A percentile compares a stretch with the other conserved stretches of the same genome.
These are phyloP conservation scores for Septoria petroselini DNA, from an alignment of 2,329 filamentous ascomycete species.

Conservation along the genomic window DNA sequence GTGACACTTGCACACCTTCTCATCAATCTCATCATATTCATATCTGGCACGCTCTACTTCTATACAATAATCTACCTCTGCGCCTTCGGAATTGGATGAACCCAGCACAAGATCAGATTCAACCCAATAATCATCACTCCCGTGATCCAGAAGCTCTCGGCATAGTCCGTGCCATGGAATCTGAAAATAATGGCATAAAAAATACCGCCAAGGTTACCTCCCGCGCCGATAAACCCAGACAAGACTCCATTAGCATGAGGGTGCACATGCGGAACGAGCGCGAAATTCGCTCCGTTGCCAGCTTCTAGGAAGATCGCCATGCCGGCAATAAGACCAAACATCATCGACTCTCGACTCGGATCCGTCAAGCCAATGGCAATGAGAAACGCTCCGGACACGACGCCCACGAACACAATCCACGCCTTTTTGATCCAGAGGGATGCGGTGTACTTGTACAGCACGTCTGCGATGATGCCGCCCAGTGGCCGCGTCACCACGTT, in stretches of 20 bases:
- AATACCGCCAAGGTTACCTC: conserved; percentile 80
- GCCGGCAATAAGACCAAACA: conserved; percentile 73
- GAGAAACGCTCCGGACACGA: conserved; percentile 58
- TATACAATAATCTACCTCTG: not conserved
- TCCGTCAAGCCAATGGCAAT: conserved; percentile 61
- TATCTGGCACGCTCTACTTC: no score
- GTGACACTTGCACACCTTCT: no score
- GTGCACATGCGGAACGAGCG: conserved; percentile 80
- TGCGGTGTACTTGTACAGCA: conserved; percentile 52
- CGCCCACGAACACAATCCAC: conserved; percentile 54
- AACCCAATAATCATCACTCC: conserved; percentile 69
- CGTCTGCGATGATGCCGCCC: conserved; percentile 59
- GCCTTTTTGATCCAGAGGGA: conserved; percentile 63
- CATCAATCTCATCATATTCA: no score
- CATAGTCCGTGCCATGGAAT: conserved; percentile 67
- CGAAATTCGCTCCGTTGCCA: conserved; percentile 81
- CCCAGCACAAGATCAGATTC: conserved; percentile 64
- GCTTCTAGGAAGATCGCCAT: conserved; percentile 80
- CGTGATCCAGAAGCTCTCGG: conserved; percentile 74
- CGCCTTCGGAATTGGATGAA: conserved; percentile 53
- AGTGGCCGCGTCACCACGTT: conserved; percentile 65
- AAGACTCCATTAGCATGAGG: conserved; percentile 76
- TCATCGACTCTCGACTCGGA: conserved; percentile 58
- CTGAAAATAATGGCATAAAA: conserved; percentile 80
- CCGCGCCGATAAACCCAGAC: conserved; percentile 71